Evolutionary conservation across 129 eudicot genomes (phyloP).

Genomic region (Tagetes patula): DNA sequence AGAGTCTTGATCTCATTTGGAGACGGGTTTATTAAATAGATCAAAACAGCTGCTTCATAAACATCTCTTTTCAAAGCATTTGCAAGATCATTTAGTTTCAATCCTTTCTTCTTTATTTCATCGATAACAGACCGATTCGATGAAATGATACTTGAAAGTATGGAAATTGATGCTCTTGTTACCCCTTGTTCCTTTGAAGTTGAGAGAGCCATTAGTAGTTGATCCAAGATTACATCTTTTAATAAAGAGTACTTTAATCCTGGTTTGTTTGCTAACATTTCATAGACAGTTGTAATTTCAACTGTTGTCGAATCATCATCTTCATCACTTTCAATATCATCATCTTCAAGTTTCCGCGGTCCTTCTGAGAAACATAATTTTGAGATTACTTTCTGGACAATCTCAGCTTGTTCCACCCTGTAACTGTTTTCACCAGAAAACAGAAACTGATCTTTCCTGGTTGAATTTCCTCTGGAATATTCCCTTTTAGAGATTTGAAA

Average conservation of each 20-base stretch:
- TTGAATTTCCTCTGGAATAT: conserved; percentile 13
- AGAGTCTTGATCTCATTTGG: conserved; percentile 71
- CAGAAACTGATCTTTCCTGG: conserved; percentile 20
- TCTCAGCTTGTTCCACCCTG: conserved; percentile 50
- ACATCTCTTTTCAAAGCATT: conserved; percentile 72
- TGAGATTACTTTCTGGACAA: conserved; percentile 67
- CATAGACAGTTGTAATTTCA: conserved; percentile 62
- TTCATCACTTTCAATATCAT: not conserved
- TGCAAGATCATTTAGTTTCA: conserved; percentile 55
- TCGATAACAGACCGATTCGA: conserved; percentile 53
- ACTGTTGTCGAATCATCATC: conserved; percentile 45
- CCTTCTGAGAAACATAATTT: conserved; percentile 67
- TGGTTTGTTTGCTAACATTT: conserved; percentile 53
- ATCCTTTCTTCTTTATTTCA: conserved; percentile 65
- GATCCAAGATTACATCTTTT: conserved; percentile 71
- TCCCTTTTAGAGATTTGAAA: conserved; percentile 17
- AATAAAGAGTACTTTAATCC: conserved; percentile 67
- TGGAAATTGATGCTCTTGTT: conserved; percentile 61
- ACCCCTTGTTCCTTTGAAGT: conserved; percentile 69
- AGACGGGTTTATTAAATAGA: conserved; percentile 64
- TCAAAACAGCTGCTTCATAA: conserved; percentile 66
- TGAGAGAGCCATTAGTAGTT: conserved; percentile 65
- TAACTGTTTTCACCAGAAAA: conserved; percentile 40
- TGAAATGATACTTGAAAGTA: conserved; percentile 64
- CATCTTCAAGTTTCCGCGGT: conserved; percentile 24